A percentile compares a stretch with the other conserved stretches of the same genome.
These are phyloP conservation scores for Glycine latifolia DNA, from an alignment of 306 rosid genomes.

Conservation along the genomic window DNA sequence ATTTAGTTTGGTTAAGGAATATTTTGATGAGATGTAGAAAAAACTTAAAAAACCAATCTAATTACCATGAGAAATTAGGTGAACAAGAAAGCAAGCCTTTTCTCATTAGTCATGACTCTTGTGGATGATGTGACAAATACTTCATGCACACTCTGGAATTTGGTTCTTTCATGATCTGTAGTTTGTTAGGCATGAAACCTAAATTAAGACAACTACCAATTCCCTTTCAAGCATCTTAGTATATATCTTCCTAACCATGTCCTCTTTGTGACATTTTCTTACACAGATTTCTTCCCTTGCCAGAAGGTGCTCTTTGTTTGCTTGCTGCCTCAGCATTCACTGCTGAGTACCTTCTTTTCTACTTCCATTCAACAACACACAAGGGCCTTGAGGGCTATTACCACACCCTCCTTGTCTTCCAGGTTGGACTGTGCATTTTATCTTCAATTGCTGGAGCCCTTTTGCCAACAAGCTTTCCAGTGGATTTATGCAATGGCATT, in stretches of 20 bases:
- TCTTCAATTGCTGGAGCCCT: conserved; percentile 74
- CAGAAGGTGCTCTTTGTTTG: conserved; percentile 82
- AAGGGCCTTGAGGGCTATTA: conserved; percentile 93
- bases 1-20: background rate
- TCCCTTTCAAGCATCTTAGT: conserved; percentile 7
- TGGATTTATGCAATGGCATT: conserved; percentile 73
- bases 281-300: conserved; percentile 72
- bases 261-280: conserved; percentile 19
- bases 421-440: conserved; percentile 76
- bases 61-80: conserved; percentile 29
- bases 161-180: conserved; percentile 9
- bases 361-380: conserved; percentile 92
- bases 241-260: conserved; percentile 34
- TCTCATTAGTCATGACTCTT: background rate
- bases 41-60: background rate
- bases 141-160: conserved; percentile 11
- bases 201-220: conserved; percentile 1
- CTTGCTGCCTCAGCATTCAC: conserved; percentile 81
- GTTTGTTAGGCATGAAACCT: background rate
- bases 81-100: conserved; percentile 14
- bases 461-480: conserved; percentile 82
- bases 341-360: conserved; percentile 88
- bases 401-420: conserved; percentile 81
- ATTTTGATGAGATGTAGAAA: background rate
- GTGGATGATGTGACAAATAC: background rate